phyloP scores from a whole-genome alignment of 2,329 filamentous ascomycete genomes.

The Nothopassalora personata region DNA sequence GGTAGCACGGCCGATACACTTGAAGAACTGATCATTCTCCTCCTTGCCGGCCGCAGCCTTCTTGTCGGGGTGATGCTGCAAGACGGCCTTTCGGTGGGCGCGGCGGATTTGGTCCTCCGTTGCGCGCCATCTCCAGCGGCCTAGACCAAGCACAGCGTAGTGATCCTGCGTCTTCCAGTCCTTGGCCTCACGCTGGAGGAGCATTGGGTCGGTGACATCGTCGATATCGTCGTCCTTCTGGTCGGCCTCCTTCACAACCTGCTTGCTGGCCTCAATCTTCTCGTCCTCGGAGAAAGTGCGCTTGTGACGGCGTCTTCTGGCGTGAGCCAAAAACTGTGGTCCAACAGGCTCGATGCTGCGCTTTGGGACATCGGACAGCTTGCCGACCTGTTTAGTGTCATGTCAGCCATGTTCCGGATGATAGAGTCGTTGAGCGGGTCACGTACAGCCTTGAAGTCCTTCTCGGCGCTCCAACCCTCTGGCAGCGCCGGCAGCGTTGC shows the following conservation, averaged over 20 bases:
- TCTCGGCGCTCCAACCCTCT: slow-evolving; percentile 76
- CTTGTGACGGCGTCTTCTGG: slow-evolving; percentile 81
- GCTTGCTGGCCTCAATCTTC: slow-evolving; percentile 90
- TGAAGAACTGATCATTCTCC: slow-evolving; percentile 98
- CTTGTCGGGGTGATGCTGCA: slow-evolving; percentile 98
- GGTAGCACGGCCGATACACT: slow-evolving; percentile 98
- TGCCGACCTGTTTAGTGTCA: slow-evolving; percentile 46
- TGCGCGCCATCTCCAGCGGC: slow-evolving; percentile 85
- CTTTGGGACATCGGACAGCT: slow-evolving; percentile 70
- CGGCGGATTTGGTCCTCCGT: slow-evolving; percentile 98
- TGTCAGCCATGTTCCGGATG: neutral
- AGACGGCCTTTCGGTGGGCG: slow-evolving; percentile 98
- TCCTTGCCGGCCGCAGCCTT: slow-evolving; percentile 81
- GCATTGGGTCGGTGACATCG: slow-evolving; percentile 86
- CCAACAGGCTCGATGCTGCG: slow-evolving; percentile 93
- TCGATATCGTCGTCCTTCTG: slow-evolving; percentile 86
- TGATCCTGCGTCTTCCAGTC: slow-evolving; percentile 99
- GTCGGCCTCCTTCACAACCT: slow-evolving; percentile 91
- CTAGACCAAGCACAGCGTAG: slow-evolving; percentile 90
- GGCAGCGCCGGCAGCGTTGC: slow-evolving; percentile 70
- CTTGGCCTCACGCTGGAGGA: slow-evolving; percentile 89
- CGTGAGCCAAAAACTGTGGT: slow-evolving; percentile 89
- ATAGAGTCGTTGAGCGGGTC: neutral
- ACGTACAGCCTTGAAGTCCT: slow-evolving; percentile 72
- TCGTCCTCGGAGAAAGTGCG: slow-evolving; percentile 85